Evolutionary conservation across 371 early-diverging fungal species (phyloP).

Genomic region (Apophysomyces elegans): DNA sequence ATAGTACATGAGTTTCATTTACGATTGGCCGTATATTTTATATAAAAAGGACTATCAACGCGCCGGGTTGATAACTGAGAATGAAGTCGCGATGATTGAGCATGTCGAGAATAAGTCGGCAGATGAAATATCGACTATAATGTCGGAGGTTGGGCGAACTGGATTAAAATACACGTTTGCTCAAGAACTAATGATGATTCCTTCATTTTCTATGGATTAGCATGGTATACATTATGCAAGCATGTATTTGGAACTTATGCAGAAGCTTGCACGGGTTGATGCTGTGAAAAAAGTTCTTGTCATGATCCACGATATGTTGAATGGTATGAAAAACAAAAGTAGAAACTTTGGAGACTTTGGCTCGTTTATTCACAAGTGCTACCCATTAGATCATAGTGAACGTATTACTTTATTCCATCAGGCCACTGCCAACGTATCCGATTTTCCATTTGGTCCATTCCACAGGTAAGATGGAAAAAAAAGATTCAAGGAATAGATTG

Average conservation of each 20-base stretch:
- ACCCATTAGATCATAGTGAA: constrained; percentile 52
- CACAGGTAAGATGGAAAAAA: constrained; percentile 56
- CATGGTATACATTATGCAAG: constrained; percentile 62
- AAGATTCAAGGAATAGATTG: not conserved
- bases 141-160: constrained; percentile 46
- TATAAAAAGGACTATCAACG: constrained; percentile 74
- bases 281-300: constrained; percentile 89
- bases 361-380: not conserved
- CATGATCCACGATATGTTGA: constrained; percentile 84
- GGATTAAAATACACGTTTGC: too few relatives aligned
- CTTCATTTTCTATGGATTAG: constrained; percentile 12
- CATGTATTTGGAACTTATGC: constrained; percentile 71
- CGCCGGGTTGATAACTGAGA: constrained; percentile 78
- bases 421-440: constrained; percentile 41
- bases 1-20: not conserved
- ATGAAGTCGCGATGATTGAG: constrained; percentile 75
- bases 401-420: constrained; percentile 56
- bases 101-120: constrained; percentile 55
- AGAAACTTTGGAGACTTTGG: not conserved
- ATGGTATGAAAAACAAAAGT: constrained; percentile 47
- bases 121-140: constrained; percentile 49
- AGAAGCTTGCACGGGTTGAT: constrained; percentile 85
- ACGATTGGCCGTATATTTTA: not conserved
- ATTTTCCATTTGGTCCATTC: constrained; percentile 69
- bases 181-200: not conserved